Evolutionary conservation across 1,284 basidiomycete genomes (phyloP).

Genomic region (Rhodotorula sp.): DNA sequence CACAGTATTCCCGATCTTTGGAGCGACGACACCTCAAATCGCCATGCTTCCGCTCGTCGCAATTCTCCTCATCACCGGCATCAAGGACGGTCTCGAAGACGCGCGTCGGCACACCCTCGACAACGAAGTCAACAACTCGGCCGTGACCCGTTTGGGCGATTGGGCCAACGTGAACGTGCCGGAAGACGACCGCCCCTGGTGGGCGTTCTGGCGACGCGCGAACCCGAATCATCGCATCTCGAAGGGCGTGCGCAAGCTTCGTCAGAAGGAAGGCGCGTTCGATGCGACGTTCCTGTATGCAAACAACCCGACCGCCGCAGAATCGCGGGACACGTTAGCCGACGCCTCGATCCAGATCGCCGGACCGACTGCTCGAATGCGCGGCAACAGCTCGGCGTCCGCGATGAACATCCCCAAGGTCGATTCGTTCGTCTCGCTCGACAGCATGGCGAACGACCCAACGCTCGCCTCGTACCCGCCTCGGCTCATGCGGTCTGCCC

Average conservation of each 20-base stretch:
- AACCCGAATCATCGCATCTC: conserved; percentile 48
- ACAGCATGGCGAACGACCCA: conserved; percentile 28
- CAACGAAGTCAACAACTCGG: conserved; percentile 87
- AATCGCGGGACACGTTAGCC: conserved; percentile 24
- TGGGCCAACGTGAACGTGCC: conserved; percentile 91
- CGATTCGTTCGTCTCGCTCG: conserved; percentile 41
- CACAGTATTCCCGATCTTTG: conserved; percentile 83
- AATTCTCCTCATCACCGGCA: conserved; percentile 82
- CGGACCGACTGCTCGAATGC: conserved; percentile 7
- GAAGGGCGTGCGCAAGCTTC: conserved; percentile 78
- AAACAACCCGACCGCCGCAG: conserved; percentile 16
- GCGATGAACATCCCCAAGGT: conserved; percentile 6
- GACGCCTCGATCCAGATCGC: conserved; percentile 39
- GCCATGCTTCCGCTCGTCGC: conserved; percentile 84
- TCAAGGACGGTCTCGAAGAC: conserved; percentile 95
- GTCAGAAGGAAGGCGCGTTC: conserved; percentile 73
- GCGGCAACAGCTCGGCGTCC: conserved; percentile 10
- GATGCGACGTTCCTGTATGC: conserved; percentile 50
- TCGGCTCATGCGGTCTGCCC: conserved; percentile 5
- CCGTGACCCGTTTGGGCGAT: conserved; percentile 77
- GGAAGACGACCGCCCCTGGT: conserved; percentile 50
- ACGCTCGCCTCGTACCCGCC: conserved; percentile 27
- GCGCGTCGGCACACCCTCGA: conserved; percentile 82
- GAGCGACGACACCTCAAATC: conserved; percentile 77
- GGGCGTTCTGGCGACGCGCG: conserved; percentile 34